These are phyloP conservation scores for Verticillium zaregamsianum DNA, from an alignment of 2,329 filamentous ascomycete genomes.

Conservation along the genomic window DNA sequence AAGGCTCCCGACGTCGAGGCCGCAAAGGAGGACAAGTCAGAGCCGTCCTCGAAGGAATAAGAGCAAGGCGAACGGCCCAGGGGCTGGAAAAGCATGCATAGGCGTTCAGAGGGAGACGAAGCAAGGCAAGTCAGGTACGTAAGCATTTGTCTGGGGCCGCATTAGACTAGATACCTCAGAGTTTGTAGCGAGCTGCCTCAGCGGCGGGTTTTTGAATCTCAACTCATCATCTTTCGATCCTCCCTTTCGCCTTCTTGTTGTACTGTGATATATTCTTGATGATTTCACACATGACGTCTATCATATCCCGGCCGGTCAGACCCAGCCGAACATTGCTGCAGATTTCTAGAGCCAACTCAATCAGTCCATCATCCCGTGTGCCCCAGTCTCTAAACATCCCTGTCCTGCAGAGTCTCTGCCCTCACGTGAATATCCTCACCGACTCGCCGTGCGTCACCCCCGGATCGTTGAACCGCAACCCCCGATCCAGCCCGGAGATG, in stretches of 20 bases:
- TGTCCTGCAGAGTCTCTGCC: not conserved
- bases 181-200: not conserved
- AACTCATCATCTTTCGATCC: not conserved
- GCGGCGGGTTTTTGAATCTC: not conserved
- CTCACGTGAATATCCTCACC: constrained; percentile 23
- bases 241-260: too few relatives aligned
- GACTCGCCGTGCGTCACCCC: constrained; percentile 16
- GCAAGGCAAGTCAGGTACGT: not conserved
- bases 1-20: not conserved
- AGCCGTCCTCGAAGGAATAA: not conserved
- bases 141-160: not conserved
- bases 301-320: too few relatives aligned
- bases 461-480: constrained; percentile 58
- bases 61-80: not conserved
- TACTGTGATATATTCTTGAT: not conserved
- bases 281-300: too few relatives aligned
- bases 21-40: not conserved
- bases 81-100: not conserved
- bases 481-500: constrained; percentile 48
- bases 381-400: not conserved
- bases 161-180: not conserved
- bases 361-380: too few relatives aligned
- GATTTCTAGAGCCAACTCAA: too few relatives aligned
- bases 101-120: not conserved
- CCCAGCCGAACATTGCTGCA: too few relatives aligned